phyloP scores from a whole-genome alignment of 192 early-diverging fungal species.

The Coemansia sp. region DNA sequence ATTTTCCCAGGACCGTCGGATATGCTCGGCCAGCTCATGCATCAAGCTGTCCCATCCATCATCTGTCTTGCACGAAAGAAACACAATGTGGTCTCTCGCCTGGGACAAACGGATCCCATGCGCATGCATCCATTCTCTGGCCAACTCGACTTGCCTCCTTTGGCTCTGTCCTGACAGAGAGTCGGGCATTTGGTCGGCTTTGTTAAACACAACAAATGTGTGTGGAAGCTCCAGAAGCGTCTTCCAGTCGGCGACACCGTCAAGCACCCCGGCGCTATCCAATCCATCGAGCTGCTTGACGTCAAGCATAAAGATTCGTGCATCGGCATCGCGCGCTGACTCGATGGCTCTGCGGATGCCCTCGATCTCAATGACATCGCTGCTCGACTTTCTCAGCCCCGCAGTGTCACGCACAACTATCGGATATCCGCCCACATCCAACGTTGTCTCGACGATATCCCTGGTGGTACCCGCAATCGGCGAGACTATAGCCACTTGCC shows the following conservation, averaged over 20 bases:
- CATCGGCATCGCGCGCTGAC: constrained; percentile 55
- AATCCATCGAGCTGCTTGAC: neutral
- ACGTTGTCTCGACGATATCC: constrained; percentile 70
- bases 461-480: constrained; percentile 73
- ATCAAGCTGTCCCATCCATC: constrained; percentile 33
- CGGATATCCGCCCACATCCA: constrained; percentile 76
- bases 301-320: constrained; percentile 67
- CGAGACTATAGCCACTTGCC: constrained; percentile 76
- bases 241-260: constrained; percentile 15
- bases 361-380: constrained; percentile 67
- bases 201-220: constrained; percentile 67
- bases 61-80: constrained; percentile 30
- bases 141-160: no score
- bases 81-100: neutral
- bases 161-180: neutral
- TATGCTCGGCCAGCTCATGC: constrained; percentile 21
- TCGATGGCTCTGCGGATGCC: constrained; percentile 65
- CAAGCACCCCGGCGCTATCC: neutral
- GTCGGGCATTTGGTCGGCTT: constrained; percentile 48
- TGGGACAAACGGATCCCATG: neutral
- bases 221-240: constrained; percentile 45
- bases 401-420: constrained; percentile 74
- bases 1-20: constrained; percentile 29
- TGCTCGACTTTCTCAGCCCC: constrained; percentile 57
- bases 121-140: constrained; percentile 4